These are phyloP conservation scores for Cyclotella cryptica DNA, from an alignment of 108 stramenopile species.

Conservation along the genomic window DNA sequence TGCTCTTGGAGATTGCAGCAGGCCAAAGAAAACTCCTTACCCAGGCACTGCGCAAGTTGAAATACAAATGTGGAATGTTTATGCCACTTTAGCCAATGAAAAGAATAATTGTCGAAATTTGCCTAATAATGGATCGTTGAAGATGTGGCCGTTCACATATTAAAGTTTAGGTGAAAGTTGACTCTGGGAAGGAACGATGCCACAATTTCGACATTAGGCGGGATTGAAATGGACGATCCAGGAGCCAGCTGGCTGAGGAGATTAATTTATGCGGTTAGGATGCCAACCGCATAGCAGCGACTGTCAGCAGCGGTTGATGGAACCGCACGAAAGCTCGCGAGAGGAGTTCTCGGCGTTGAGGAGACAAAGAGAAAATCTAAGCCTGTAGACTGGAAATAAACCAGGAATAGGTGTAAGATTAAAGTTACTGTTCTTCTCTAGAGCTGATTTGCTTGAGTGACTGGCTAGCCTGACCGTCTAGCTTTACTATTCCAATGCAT, in stretches of 20 bases:
- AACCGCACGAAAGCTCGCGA: constrained; percentile 39
- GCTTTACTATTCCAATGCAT: too few species aligned
- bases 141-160: constrained; percentile 60
- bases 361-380: constrained; percentile 28
- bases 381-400: constrained; percentile 37
- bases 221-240: constrained; percentile 70
- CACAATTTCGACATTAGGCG: constrained; percentile 66
- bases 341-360: constrained; percentile 11
- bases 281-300: constrained; percentile 74
- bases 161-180: constrained; percentile 79
- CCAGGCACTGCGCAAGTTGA: constrained; percentile 68
- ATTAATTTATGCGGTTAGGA: constrained; percentile 77
- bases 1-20: constrained; percentile 57
- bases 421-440: background rate
- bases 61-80: constrained; percentile 71
- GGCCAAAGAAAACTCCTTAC: constrained; percentile 52
- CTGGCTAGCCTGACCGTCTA: background rate
- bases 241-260: constrained; percentile 69
- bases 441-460: background rate
- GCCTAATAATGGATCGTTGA: background rate
- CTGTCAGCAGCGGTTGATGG: constrained; percentile 55
- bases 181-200: constrained; percentile 72
- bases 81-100: constrained; percentile 39
- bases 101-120: background rate
- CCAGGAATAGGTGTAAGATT: background rate